Base-by-base conservation (phyloP, 129 eudicot genomes). In the Flaveria ramosissima region DNA sequence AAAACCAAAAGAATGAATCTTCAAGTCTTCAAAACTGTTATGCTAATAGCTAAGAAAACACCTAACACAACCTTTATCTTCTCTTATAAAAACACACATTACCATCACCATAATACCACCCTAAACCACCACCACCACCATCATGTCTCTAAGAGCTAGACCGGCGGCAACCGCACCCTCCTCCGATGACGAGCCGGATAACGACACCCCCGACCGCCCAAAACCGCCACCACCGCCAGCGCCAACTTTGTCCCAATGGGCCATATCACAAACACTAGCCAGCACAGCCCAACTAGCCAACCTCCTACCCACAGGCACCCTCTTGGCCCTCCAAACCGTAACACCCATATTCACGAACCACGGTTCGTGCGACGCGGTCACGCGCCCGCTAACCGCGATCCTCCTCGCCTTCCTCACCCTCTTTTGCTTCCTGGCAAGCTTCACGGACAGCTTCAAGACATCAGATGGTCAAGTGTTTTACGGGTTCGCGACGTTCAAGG, bases 281-380 rank as follows among this genome's bases (percentile, higher is more conserved):
- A 85, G 95, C 86, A 88, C 96, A 2, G 95, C 96, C 26, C 86
- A 93, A 65, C 81, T 93, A 71, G 92, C 96, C 62, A 93, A 90
- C 80, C 96, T 93, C 78, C 90, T 93, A 36, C 98, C 96, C 3
- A 90, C 98, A 1, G 96, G 96, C 32, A 90, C 96, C 86, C 91
- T 93, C 43, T 41, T 90, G 45, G 95, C 92, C 68, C 94, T 93
- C 77, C 95, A 93, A 57, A 88, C 90, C 83, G 73, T 93, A 7
- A 81, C 91, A 5, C 96, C 96, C 1, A 82, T 93, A 70, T 88
- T 88, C 92, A 93, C 98, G 75, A 88, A 93, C 87, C 87, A 90
- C 76, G 95, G 98, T 20, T 78, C 87, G 1, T 92, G 98, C 63
- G 96, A 92, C 76, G 7, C 86, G 7, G 90, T 84, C 55, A 89